Base-by-base conservation (phyloP, 495 filamentous ascomycete species). In the Astrocystis sublimbata region DNA sequence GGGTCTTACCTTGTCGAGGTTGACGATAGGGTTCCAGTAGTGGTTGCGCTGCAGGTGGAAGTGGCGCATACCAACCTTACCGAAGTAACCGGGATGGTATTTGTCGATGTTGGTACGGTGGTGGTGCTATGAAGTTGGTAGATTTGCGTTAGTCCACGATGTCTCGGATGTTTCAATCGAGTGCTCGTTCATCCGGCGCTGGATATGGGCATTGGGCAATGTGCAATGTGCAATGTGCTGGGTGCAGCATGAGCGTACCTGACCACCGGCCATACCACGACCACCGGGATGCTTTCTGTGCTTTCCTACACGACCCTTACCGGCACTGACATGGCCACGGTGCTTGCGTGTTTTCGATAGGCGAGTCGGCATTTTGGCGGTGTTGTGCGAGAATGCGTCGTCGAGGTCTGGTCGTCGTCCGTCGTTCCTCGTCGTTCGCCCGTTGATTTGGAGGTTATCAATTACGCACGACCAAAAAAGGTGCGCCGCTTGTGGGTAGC, bases 61-160 rank as follows among this genome's bases (percentile, higher is more conserved):
- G 84, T 94, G 92, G 66, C 92, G 82, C 92, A 96, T 97, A 83
- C 92, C 92, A 63, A 96, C 92, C 83, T 96, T 97, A 79, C 92
- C 92, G 81, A 96, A 97, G 89, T 96, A 96, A 89, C 70, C 70
- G 40, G 70, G 70, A 31, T 74, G 74, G 69, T 73, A 73, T 33
- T 94, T 94, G 81, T 96, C 92, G 70, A 96, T 81, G 82, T 96
- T 96, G 70, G 91, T 96, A 65, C 90, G 81, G 86, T 94, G 91
- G 83, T 97, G 92, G 83, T 97, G 92, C 81, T 90, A 86, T 83
- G 90, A n/a, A n/a, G 26, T 49, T 7, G 26, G 13, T n/a, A n/a
- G 17, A 2, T 2, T 24, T 50, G 36, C 43, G 58, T 61, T 45
- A 62, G 60, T 30, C 26, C 46, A 30, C 30, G 13, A 31, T 49